Base-by-base conservation (phyloP, 2,329 filamentous ascomycete genomes). In the Phialophora expanda region DNA sequence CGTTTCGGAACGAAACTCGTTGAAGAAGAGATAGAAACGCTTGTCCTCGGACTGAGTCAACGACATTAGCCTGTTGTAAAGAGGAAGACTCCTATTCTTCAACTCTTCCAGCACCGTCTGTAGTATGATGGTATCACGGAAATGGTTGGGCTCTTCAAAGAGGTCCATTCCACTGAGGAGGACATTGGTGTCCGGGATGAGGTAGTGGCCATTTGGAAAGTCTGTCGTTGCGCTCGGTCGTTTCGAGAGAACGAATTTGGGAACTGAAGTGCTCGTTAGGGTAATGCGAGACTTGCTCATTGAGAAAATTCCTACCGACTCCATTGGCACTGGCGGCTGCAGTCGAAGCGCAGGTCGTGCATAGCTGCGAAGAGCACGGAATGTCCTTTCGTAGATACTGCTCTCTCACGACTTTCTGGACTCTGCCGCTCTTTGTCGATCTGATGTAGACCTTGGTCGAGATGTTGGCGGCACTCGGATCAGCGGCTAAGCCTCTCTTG, bases 11-110 rank as follows among this genome's bases (percentile, higher is more conserved):
- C 94, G 87, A 76, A 99, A 99, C 74, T 99, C 95, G 77, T 99
- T 99, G 86, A 98, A 98, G 78, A 99, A 99, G 60, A 99, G 92
- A 75, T 98, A 97, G 77, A 97, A 98, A 62, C 94, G 88, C 83
- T 99, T 99, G 71, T 96, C 93, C 73, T 97, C 93, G 75, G 94
- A 97, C 79, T 94, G 96, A 46, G 93, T 96, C 69, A 99, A 83
- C 24, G 90, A 89, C 71, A 98, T 87, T 57, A 99, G 83, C 46
- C 95, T 91, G 78, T 97, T 97, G 81, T 98, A 99, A 44, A 99
- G 86, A 50, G 95, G 95, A 67, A 98, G 80, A 12, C 94, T 98
- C 72, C 93, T 88, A 77, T 97, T 97, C 76, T 93, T 91, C 66
- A 99, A 86, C 81, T 99, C 95, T 78, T 99, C 95, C 14, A 99